A percentile compares a stretch with the other conserved stretches of the same genome.
Evolutionary conservation across 257 asterid species (phyloP).

Genomic region (Solanum peruvianum): DNA sequence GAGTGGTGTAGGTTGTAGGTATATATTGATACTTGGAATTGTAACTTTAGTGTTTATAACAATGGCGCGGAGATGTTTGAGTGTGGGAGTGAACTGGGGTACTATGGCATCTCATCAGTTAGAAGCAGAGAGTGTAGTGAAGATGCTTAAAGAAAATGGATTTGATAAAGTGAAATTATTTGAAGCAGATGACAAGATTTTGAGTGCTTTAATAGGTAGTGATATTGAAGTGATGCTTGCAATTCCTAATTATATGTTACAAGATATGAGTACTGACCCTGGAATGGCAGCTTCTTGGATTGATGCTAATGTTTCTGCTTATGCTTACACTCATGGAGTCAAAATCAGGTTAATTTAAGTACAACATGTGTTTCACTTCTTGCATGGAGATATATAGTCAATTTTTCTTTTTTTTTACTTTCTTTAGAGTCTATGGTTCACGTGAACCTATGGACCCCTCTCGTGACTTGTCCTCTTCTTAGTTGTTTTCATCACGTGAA

Average conservation of each 20-base stretch:
- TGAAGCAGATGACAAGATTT: slow-evolving; percentile 59
- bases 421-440: rapidly evolving
- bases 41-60: neutral
- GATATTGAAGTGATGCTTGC: slow-evolving; percentile 77
- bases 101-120: slow-evolving; percentile 66
- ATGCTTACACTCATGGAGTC: slow-evolving; percentile 52
- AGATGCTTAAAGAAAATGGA: slow-evolving; percentile 64
- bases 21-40: neutral
- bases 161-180: slow-evolving; percentile 75
- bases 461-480: neutral
- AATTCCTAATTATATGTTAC: slow-evolving; percentile 73
- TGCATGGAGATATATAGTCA: neutral
- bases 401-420: neutral
- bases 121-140: slow-evolving; percentile 47
- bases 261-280: slow-evolving; percentile 50
- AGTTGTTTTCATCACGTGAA: neutral
- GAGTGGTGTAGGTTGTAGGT: neutral
- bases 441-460: neutral
- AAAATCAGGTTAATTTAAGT: slow-evolving; percentile 45
- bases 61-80: neutral
- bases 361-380: neutral
- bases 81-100: slow-evolving; percentile 92
- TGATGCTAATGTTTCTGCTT: slow-evolving; percentile 62
- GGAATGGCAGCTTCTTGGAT: slow-evolving; percentile 71
- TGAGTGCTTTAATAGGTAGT: slow-evolving; percentile 54